Conservation (phyloP, 345 rosid species). For the Erucastrum elatum region DNA sequence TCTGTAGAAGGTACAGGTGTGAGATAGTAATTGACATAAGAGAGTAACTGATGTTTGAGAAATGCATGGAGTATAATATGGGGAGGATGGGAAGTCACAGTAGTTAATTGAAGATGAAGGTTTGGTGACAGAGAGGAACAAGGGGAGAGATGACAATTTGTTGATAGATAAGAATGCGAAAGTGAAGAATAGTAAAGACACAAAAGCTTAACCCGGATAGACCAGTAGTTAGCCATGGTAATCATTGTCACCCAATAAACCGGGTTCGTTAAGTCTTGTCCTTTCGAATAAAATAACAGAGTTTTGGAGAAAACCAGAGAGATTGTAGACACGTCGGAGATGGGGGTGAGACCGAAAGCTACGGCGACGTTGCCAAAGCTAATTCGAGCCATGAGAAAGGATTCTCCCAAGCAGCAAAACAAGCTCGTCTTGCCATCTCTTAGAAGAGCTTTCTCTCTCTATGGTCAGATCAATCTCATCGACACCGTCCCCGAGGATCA, state of each 20-base stretch:
- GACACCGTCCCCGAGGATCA: slow-evolving; percentile 86
- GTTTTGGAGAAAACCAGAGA: neutral
- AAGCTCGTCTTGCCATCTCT: slow-evolving; percentile 60
- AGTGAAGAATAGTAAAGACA: no score
- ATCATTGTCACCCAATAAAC: neutral
- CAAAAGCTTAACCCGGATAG: neutral
- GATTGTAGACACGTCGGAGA: slow-evolving; percentile 1
- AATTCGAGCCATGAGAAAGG: slow-evolving; percentile 38
- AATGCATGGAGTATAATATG: no score
- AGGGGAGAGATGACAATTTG: no score
- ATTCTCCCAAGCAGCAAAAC: slow-evolving; percentile 25
- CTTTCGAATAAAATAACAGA: neutral
- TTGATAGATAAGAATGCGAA: no score
- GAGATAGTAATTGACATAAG: no score
- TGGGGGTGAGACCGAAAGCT: slow-evolving; percentile 58
- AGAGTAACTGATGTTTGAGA: no score
- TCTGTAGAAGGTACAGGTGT: no score
- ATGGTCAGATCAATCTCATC: slow-evolving; percentile 91
- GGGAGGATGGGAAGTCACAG: no score
- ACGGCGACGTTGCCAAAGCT: slow-evolving; percentile 47
- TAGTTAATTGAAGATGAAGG: no score
- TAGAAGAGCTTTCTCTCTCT: slow-evolving; percentile 81
- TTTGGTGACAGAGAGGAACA: no score
- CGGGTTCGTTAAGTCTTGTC: slow-evolving; percentile 1
- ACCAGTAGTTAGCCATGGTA: neutral